Evolutionary conservation across 345 rosid species (phyloP), one percentile per base, ranked within the genome.

Genomic region (Euphorbia lathyris): DNA sequence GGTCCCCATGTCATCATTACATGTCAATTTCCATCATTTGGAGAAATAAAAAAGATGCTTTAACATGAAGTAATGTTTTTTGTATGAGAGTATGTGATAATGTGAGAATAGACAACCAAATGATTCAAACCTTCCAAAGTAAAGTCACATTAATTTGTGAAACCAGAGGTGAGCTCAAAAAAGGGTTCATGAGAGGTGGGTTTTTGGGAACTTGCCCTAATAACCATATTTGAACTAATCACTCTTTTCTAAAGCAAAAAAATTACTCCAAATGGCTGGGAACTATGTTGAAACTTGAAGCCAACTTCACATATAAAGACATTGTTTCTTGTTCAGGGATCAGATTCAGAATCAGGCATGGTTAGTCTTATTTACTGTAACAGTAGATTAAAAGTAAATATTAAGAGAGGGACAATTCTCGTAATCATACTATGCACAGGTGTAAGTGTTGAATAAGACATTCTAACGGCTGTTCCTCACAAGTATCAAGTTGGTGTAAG

Each of bases 1-100:
- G 77, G 84, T 85, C 62, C 88, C 86, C 83, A 70, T 51, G 67
- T 59, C 72, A 84, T 83, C 76, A 86, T 84, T 72, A 68, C 74
- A 63, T 67, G 74, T 38, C 85, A 81, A 79, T 74, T 74, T 78
- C 74, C 78, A 68, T 71, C 68, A 73, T 70, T 78, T 63, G 11
- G 51, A 10, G 51, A 14, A 45, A 45, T 7, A 69, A 68, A 65
- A 76, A 78, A 74, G 70, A 76, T 73, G 76, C 85, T 80, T 86
- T 78, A 67, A 38, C 6, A 23, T 76, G 70, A 70, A 73, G 58
- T 72, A 59, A 66, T 42, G 6, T 22, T 23, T 36, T 40, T 20
- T 63, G 2, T 62, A 11, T 17, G 38, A 19, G 51, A 45, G 51
- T 4, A 12, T 4, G 9, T 40, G 42, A 40, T 40, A 71, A 69